Conservation (phyloP, 495 filamentous ascomycete genomes). For the Penicillium macrosclerotiorum region DNA sequence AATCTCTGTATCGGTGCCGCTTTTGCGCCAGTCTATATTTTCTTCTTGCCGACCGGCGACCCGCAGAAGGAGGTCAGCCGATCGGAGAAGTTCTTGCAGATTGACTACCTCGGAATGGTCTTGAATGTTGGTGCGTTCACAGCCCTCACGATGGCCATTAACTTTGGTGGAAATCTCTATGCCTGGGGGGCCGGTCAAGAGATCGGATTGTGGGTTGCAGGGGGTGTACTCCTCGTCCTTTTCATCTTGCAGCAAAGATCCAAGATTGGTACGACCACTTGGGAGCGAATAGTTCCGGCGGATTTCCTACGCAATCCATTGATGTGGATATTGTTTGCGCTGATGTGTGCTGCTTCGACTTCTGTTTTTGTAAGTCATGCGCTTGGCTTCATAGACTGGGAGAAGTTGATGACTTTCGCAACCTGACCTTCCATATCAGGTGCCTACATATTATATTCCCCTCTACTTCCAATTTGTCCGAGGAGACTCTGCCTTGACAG, state of each 20-base stretch:
- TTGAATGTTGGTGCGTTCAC: slow-evolving; percentile 41
- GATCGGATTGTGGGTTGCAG: slow-evolving; percentile 53
- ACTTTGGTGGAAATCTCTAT: slow-evolving; percentile 54
- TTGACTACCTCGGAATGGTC: slow-evolving; percentile 32
- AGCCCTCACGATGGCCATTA: slow-evolving; percentile 50
- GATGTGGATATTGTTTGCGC: slow-evolving; percentile 36
- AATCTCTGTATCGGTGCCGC: slow-evolving; percentile 58
- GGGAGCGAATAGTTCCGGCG: slow-evolving; percentile 52
- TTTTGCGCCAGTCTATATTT: slow-evolving; percentile 54
- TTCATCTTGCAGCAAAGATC: slow-evolving; percentile 53
- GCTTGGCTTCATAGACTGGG: not conserved
- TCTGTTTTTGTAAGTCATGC: slow-evolving; percentile 14
- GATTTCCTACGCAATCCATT: slow-evolving; percentile 31
- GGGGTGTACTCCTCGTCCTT: slow-evolving; percentile 48
- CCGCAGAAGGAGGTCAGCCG: slow-evolving; percentile 39
- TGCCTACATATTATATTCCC: slow-evolving; percentile 40
- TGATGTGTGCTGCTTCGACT: slow-evolving; percentile 13
- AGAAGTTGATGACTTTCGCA: not conserved
- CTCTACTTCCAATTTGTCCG: slow-evolving; percentile 61
- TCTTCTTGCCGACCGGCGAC: slow-evolving; percentile 49
- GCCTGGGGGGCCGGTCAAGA: slow-evolving; percentile 50
- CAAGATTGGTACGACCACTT: slow-evolving; percentile 44
- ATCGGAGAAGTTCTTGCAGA: slow-evolving; percentile 32
- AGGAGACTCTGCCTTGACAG: slow-evolving; percentile 44
- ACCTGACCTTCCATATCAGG: no score